phyloP scores from a whole-genome alignment of 306 rosid genomes.

The Abrus precatorius region DNA sequence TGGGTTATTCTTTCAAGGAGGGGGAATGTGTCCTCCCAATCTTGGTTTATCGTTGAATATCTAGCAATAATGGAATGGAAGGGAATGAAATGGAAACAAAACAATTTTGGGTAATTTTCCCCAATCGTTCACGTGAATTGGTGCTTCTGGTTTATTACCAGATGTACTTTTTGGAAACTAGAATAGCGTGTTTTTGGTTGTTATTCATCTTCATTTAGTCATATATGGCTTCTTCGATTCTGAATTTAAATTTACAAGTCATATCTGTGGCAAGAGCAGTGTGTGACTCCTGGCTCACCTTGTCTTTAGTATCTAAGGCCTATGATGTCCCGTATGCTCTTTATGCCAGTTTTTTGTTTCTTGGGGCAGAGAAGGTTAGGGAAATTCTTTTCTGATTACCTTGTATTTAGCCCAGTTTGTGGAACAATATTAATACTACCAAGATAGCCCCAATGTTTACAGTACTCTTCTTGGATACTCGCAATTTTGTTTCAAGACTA shows the following conservation, averaged over 20 bases:
- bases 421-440: constrained; percentile 16
- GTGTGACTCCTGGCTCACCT: not conserved
- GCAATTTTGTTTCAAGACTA: constrained; percentile 11
- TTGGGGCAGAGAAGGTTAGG: not conserved
- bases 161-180: not conserved
- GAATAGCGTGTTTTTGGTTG: not conserved
- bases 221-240: not conserved
- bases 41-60: not conserved
- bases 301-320: not conserved
- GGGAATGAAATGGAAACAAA: not conserved
- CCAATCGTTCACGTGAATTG: not conserved
- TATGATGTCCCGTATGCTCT: not conserved
- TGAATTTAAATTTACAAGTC: not conserved
- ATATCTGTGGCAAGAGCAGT: not conserved
- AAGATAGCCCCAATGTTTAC: constrained; percentile 2
- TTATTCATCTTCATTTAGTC: constrained; percentile 6
- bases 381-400: constrained; percentile 24
- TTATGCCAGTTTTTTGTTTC: not conserved
- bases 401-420: constrained; percentile 15
- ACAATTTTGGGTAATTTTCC: not conserved
- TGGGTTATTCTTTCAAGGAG: constrained; percentile 9
- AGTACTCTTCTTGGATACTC: constrained; percentile 8
- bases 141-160: constrained; percentile 3
- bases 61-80: not conserved
- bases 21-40: not conserved